A percentile compares a stretch with the other conserved stretches of the same genome.
These are phyloP conservation scores for Stereum hirsutum DNA, from an alignment of 1,284 basidiomycete species.

Conservation along the genomic window DNA sequence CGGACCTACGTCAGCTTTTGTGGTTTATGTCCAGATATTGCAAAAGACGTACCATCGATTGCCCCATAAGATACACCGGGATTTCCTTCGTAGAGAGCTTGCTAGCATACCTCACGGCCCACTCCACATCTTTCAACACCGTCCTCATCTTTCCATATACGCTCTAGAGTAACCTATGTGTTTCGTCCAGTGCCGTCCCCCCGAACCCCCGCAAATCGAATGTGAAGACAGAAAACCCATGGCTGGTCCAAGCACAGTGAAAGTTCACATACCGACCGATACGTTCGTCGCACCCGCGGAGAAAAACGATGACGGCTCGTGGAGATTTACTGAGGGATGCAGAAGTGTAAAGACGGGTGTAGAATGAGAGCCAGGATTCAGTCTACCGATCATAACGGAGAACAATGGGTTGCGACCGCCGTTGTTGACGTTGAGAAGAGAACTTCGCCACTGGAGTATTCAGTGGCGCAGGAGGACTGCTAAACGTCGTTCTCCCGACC, in stretches of 20 bases:
- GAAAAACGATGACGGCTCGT: constrained; percentile 46
- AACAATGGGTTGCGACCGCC: no score
- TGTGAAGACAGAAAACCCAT: constrained; percentile 60
- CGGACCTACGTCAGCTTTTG: not conserved
- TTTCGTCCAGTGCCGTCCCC: constrained; percentile 55
- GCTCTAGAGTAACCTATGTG: constrained; percentile 35
- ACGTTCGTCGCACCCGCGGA: constrained; percentile 83
- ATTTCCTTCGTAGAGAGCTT: constrained; percentile 31
- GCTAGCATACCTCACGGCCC: constrained; percentile 50
- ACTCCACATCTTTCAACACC: constrained; percentile 63
- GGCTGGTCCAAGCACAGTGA: constrained; percentile 48
- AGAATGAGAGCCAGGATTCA: constrained; percentile 36
- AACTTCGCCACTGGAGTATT: no score
- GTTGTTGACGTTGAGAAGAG: no score
- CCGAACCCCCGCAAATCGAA: constrained; percentile 88
- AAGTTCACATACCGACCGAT: constrained; percentile 67
- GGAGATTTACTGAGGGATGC: not conserved
- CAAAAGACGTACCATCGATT: constrained; percentile 62
- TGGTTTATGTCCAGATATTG: not conserved
- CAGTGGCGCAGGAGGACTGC: no score
- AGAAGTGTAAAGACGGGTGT: constrained; percentile 10
- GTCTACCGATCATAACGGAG: no score
- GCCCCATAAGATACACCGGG: constrained; percentile 70
- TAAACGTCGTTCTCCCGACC: no score
- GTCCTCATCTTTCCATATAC: constrained; percentile 64